Evolutionary conservation across 2,329 filamentous ascomycete species (phyloP).

Genomic region (Ophiocordyceps sinensis): DNA sequence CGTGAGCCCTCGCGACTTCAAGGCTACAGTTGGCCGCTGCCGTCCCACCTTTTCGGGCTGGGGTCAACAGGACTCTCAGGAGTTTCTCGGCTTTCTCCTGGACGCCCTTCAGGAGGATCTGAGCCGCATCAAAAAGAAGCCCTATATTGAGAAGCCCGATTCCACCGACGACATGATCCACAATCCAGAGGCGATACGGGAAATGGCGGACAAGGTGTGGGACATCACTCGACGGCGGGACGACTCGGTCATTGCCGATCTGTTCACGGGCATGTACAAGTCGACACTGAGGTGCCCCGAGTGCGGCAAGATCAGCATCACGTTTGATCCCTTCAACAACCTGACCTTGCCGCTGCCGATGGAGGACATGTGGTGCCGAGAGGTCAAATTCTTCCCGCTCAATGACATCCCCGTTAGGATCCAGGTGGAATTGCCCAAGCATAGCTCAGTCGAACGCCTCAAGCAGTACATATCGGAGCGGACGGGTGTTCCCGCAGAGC

Average conservation of each 20-base stretch:
- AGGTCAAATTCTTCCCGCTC: constrained; percentile 64
- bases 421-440: constrained; percentile 67
- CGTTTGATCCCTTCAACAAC: constrained; percentile 95
- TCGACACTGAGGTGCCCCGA: constrained; percentile 86
- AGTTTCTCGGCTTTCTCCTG: constrained; percentile 87
- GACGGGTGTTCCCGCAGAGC: constrained; percentile 47
- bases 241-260: constrained; percentile 85
- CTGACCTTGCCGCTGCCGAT: constrained; percentile 82
- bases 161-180: constrained; percentile 93
- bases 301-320: constrained; percentile 93
- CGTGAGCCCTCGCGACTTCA: constrained; percentile 69
- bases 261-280: constrained; percentile 97
- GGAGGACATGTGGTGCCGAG: constrained; percentile 65
- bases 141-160: constrained; percentile 94
- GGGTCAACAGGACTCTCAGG: constrained; percentile 93
- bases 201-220: constrained; percentile 81
- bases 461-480: constrained; percentile 58
- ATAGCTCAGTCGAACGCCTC: constrained; percentile 51
- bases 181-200: constrained; percentile 62
- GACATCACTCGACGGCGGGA: constrained; percentile 85
- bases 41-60: constrained; percentile 84
- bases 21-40: constrained; percentile 64
- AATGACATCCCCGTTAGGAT: constrained; percentile 57
- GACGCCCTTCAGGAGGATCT: constrained; percentile 92
- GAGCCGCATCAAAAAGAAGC: constrained; percentile 87